phyloP scores from a whole-genome alignment of 2,329 filamentous ascomycete species.

The Hypoxylon sp. region DNA sequence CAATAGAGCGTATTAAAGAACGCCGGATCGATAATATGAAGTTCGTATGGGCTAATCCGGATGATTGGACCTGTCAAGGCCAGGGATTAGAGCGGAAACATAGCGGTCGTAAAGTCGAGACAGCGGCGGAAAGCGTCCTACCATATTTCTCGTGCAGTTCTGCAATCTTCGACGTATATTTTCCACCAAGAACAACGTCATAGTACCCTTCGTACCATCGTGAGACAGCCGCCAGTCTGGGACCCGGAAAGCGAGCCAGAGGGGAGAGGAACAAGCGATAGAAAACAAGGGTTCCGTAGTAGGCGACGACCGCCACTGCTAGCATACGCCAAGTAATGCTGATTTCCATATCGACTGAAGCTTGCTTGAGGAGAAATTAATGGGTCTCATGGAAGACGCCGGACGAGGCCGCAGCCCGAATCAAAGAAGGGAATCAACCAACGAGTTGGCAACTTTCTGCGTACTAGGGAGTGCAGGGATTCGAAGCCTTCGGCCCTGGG shows the following conservation, averaged over 20 bases:
- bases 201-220: slow-evolving; percentile 16
- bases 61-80: slow-evolving; percentile 11
- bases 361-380: too few species aligned
- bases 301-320: too few species aligned
- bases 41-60: slow-evolving; percentile 15
- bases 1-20: slow-evolving; percentile 19
- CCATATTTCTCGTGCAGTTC: slow-evolving; percentile 12
- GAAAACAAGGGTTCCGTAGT: slow-evolving; percentile 6
- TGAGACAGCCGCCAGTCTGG: slow-evolving; percentile 8
- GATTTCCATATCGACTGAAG: too few species aligned
- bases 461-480: too few species aligned
- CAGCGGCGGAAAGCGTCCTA: neutral
- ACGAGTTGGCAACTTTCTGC: too few species aligned
- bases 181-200: slow-evolving; percentile 6
- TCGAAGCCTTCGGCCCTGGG: too few species aligned
- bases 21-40: slow-evolving; percentile 16
- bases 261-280: slow-evolving; percentile 24
- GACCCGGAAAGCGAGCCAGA: slow-evolving; percentile 18
- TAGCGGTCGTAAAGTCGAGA: neutral
- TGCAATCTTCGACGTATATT: slow-evolving; percentile 18
- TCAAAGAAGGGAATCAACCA: too few species aligned
- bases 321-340: too few species aligned
- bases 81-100: too few species aligned
- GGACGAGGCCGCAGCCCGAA: too few species aligned
- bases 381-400: too few species aligned